Conservation (phyloP, 768 basidiomycete genomes). For the Gautieria morchelliformis region DNA sequence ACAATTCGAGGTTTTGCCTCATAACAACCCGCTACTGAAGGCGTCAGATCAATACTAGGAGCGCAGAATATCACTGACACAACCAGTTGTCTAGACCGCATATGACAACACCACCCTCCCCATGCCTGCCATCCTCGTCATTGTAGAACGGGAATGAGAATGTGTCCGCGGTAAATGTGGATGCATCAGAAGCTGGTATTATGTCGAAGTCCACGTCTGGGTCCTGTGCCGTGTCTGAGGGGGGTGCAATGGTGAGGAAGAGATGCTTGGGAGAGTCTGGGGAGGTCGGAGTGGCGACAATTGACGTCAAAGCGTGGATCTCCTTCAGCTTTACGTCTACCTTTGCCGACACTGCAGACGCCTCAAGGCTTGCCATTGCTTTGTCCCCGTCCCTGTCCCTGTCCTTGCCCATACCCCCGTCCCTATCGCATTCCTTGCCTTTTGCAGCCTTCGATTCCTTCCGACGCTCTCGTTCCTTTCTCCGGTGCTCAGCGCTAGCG, state of each 20-base stretch:
- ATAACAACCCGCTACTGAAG: slow-evolving; percentile 6
- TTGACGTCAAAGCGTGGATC: not conserved
- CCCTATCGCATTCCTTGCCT: slow-evolving; percentile 10
- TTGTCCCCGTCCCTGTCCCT: not conserved
- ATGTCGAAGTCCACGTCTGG: slow-evolving; percentile 35
- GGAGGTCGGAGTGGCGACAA: slow-evolving; percentile 20
- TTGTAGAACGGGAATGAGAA: slow-evolving; percentile 30
- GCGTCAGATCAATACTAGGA: not conserved
- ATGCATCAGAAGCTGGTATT: slow-evolving; percentile 30
- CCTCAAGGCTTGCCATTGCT: not conserved
- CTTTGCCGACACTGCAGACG: not conserved
- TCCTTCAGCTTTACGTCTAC: slow-evolving; percentile 2
- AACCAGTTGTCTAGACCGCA: slow-evolving; percentile 46
- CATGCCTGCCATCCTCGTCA: slow-evolving; percentile 14
- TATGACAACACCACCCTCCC: slow-evolving; percentile 25
- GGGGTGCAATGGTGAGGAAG: slow-evolving; percentile 40
- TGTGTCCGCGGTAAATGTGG: slow-evolving; percentile 33
- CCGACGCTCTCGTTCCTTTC: slow-evolving; percentile 15
- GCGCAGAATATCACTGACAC: slow-evolving; percentile 24
- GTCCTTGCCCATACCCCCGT: slow-evolving; percentile 9
- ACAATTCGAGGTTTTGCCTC: slow-evolving; percentile 30
- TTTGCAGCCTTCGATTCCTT: slow-evolving; percentile 14
- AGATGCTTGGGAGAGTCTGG: slow-evolving; percentile 32
- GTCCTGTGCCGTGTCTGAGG: slow-evolving; percentile 14
- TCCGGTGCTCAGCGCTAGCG: slow-evolving; percentile 14